Percentiles rank a stretch among this genome's conserved stretches.
Evolutionary conservation across 164 flowering plant genomes (phyloP).

Genomic region (Stephania yunnanensis): DNA sequence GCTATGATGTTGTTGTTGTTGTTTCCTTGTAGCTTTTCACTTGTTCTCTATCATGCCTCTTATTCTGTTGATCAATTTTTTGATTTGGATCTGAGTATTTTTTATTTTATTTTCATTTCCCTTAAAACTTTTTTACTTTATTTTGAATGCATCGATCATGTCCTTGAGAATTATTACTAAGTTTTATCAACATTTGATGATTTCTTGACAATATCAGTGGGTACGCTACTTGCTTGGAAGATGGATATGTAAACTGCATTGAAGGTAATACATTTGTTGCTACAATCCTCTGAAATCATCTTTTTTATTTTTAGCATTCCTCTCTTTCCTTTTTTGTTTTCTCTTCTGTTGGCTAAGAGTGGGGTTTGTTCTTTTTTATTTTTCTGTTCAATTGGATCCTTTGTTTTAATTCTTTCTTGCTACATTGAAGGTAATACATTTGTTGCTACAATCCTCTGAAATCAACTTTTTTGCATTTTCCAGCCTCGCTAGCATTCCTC

Average conservation of each 20-base stretch:
- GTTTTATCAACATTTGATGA: slow-evolving; percentile 1
- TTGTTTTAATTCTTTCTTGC: not conserved
- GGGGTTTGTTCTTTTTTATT: no score
- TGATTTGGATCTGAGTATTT: not conserved
- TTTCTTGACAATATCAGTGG: slow-evolving; percentile 54
- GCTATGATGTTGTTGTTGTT: not conserved
- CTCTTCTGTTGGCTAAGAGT: no score
- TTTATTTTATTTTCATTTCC: not conserved
- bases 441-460: not conserved
- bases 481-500: no score
- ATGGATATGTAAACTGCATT: slow-evolving; percentile 87
- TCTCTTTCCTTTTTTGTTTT: no score
- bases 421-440: slow-evolving; percentile 62
- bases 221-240: slow-evolving; percentile 68
- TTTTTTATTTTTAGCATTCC: no score
- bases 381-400: not conserved
- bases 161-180: not conserved
- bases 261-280: slow-evolving; percentile 45
- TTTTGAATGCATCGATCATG: no score
- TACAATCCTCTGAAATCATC: not conserved
- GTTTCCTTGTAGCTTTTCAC: not conserved
- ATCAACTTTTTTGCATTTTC: not conserved
- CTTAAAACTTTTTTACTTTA: not conserved
- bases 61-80: not conserved
- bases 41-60: not conserved